Evolutionary conservation across 1,284 basidiomycete genomes (phyloP).

Genomic region (Rhodotorula sp.): DNA sequence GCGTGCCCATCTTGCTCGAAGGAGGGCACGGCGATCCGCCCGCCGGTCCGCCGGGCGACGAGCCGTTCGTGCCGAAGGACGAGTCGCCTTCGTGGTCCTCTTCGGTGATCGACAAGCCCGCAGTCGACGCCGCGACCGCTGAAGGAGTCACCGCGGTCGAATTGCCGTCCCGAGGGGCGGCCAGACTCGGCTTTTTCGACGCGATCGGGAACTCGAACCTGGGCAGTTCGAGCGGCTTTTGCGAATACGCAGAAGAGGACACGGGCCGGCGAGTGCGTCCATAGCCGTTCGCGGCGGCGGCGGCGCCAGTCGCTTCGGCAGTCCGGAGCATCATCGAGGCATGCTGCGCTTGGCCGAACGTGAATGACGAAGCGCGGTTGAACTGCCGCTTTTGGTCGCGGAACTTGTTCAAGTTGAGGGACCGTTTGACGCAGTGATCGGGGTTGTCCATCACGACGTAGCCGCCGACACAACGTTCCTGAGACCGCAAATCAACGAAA

Average conservation of each 20-base stretch:
- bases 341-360: conserved; percentile 37
- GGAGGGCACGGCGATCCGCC: conserved; percentile 39
- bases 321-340: conserved; percentile 27
- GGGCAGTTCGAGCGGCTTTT: conserved; percentile 21
- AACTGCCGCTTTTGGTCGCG: conserved; percentile 62
- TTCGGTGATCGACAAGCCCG: conserved; percentile 24
- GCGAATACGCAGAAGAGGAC: not conserved
- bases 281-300: not conserved
- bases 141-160: not conserved
- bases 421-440: conserved; percentile 69
- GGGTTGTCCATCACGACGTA: conserved; percentile 97
- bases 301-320: not conserved
- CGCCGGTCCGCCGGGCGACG: conserved; percentile 23
- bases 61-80: conserved; percentile 38
- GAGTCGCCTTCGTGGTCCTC: conserved; percentile 40
- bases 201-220: conserved; percentile 33
- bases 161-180: too few relatives aligned
- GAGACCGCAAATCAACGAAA: too few relatives aligned
- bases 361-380: conserved; percentile 39
- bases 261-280: not conserved
- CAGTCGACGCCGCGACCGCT: conserved; percentile 3
- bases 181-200: not conserved
- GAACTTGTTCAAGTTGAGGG: conserved; percentile 85
- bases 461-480: conserved; percentile 67
- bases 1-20: conserved; percentile 21